These are phyloP conservation scores for Penicillium malachiteum DNA, from an alignment of 495 filamentous ascomycete species.

Conservation along the genomic window DNA sequence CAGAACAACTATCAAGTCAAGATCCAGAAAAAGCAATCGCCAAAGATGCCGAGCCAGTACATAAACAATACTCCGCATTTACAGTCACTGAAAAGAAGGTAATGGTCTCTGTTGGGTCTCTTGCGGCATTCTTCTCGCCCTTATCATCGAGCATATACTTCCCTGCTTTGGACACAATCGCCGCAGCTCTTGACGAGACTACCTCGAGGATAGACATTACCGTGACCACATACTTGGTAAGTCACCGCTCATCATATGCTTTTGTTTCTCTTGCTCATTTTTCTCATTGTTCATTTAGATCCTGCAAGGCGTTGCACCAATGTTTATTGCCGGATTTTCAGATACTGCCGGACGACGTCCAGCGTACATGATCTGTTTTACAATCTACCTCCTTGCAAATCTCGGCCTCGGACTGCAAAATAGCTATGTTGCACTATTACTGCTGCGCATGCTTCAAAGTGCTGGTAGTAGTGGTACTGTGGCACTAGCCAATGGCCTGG, in stretches of 20 bases:
- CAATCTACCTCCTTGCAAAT: constrained; percentile 48
- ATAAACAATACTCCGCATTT: constrained; percentile 11
- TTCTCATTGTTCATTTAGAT: constrained; percentile 26
- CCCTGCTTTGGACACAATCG: constrained; percentile 38
- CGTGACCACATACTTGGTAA: constrained; percentile 44
- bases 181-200: constrained; percentile 30
- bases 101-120: constrained; percentile 16
- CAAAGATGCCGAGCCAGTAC: background rate
- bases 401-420: constrained; percentile 50
- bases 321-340: constrained; percentile 48
- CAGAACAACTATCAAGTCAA: background rate
- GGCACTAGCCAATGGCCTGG: constrained; percentile 44
- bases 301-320: constrained; percentile 51
- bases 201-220: constrained; percentile 44
- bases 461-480: constrained; percentile 47
- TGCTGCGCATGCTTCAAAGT: constrained; percentile 51
- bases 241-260: background rate
- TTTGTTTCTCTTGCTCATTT: background rate
- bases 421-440: constrained; percentile 46
- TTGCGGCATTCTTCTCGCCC: constrained; percentile 36
- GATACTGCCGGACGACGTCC: constrained; percentile 50
- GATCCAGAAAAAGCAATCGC: background rate
- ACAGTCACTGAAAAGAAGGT: constrained; percentile 12
- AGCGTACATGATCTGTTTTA: constrained; percentile 46
- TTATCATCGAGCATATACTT: constrained; percentile 48